Evolutionary conservation across 2,329 filamentous ascomycete genomes (phyloP).

Genomic region (Bipolaris cookei): DNA sequence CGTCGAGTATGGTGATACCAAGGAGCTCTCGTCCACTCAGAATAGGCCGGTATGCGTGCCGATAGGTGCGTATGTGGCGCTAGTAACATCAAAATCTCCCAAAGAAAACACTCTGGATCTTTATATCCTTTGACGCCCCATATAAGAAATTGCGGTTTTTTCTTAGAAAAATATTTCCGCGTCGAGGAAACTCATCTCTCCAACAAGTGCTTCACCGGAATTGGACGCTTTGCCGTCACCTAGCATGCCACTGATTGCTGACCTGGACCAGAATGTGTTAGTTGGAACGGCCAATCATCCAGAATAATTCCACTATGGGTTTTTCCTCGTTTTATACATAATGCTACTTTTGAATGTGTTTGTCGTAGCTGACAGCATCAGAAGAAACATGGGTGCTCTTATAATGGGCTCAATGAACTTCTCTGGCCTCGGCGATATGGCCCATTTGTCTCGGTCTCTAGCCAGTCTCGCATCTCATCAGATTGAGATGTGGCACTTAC

Average conservation of each 20-base stretch:
- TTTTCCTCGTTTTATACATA: not conserved
- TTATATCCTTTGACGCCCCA: not conserved
- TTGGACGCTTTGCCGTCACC: not conserved
- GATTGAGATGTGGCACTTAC: not conserved
- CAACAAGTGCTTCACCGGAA: not conserved
- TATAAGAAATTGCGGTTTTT: not conserved
- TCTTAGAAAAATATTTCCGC: not conserved
- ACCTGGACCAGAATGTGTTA: not conserved
- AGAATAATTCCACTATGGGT: not conserved
- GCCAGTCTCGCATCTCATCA: not conserved
- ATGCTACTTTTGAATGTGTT: not conserved
- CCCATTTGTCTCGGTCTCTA: not conserved
- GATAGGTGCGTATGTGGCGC: not conserved
- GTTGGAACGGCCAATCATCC: not conserved
- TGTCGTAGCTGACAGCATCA: not conserved
- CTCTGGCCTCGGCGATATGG: not conserved
- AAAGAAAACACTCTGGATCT: not conserved
- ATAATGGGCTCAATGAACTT: not conserved
- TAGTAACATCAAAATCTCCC: not conserved
- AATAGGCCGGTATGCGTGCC: not conserved
- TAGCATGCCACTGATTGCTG: not conserved
- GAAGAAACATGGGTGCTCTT: not conserved
- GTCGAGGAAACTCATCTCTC: not conserved
- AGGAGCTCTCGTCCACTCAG: not conserved
- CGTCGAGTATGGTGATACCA: not conserved